Evolutionary conservation across 371 early-diverging fungal genomes (phyloP).

Genomic region (Mucor indicus): DNA sequence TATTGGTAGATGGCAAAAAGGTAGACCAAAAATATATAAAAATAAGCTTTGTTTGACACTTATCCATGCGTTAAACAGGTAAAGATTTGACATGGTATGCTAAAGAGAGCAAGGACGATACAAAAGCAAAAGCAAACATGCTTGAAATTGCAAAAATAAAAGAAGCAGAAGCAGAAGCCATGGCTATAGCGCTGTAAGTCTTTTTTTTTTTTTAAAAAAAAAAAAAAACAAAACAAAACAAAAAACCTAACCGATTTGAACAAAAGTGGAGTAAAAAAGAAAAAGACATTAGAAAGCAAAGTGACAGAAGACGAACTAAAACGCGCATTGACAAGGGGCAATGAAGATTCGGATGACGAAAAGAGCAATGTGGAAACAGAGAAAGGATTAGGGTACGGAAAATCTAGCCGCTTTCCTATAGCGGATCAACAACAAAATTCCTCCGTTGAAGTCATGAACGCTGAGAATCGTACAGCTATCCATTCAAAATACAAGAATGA

Average conservation of each 20-base stretch:
- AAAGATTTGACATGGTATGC: constrained; percentile 78
- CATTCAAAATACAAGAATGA: not conserved
- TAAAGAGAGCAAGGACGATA: constrained; percentile 47
- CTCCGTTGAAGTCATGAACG: constrained; percentile 28
- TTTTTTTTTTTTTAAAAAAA: not conserved
- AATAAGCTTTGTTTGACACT: not conserved
- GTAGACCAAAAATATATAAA: constrained; percentile 17
- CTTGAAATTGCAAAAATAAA: constrained; percentile 65
- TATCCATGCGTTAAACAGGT: constrained; percentile 34
- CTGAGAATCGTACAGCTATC: not conserved
- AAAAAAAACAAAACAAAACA: not conserved
- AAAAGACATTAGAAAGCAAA: constrained; percentile 47
- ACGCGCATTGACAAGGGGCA: constrained; percentile 45
- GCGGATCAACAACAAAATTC: constrained; percentile 2
- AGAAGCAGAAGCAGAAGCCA: constrained; percentile 76
- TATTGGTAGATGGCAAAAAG: constrained; percentile 70
- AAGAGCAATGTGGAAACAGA: constrained; percentile 26
- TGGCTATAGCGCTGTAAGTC: constrained; percentile 74
- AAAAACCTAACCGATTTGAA: not conserved
- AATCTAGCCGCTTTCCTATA: constrained; percentile 15
- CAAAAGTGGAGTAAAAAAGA: constrained; percentile 53
- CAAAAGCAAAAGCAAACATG: constrained; percentile 18
- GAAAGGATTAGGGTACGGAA: constrained; percentile 66
- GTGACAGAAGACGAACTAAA: constrained; percentile 62
- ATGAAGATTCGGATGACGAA: constrained; percentile 39